These are phyloP conservation scores for Moricandia arvensis DNA, from an alignment of 345 rosid genomes.

Conservation along the genomic window DNA sequence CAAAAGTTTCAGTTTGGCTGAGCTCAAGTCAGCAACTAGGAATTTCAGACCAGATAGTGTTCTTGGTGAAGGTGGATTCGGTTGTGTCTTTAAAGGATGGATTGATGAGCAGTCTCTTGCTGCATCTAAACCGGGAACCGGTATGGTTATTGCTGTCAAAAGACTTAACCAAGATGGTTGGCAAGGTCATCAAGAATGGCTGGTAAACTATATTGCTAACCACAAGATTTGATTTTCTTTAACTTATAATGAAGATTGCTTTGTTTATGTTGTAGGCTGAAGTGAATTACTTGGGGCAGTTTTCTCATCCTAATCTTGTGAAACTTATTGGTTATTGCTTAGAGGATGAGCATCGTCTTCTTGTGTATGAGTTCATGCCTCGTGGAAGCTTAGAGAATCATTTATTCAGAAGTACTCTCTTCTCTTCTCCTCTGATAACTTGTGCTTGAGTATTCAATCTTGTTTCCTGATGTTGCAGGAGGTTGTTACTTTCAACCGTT, in stretches of 20 bases:
- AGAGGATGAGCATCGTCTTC: slow-evolving; percentile 81
- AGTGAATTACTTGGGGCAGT: slow-evolving; percentile 71
- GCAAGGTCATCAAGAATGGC: slow-evolving; percentile 86
- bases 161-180: slow-evolving; percentile 66
- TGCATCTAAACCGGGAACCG: slow-evolving; percentile 72
- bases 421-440: not conserved
- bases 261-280: slow-evolving; percentile 51
- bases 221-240: not conserved
- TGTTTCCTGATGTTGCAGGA: slow-evolving; percentile 36
- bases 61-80: slow-evolving; percentile 86
- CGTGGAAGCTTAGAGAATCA: slow-evolving; percentile 90
- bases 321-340: slow-evolving; percentile 72
- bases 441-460: not conserved
- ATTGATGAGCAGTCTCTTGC: slow-evolving; percentile 54
- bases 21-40: slow-evolving; percentile 72
- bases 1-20: slow-evolving; percentile 56
- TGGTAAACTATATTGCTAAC: slow-evolving; percentile 39
- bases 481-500: slow-evolving; percentile 64
- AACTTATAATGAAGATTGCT: not conserved
- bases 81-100: slow-evolving; percentile 89
- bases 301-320: slow-evolving; percentile 72
- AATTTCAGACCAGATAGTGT: slow-evolving; percentile 82
- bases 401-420: slow-evolving; percentile 62
- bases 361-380: slow-evolving; percentile 86
- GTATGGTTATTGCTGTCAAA: slow-evolving; percentile 73